Evolutionary conservation across 2,329 filamentous ascomycete genomes (phyloP).

Genomic region (Fusarium buharicum): DNA sequence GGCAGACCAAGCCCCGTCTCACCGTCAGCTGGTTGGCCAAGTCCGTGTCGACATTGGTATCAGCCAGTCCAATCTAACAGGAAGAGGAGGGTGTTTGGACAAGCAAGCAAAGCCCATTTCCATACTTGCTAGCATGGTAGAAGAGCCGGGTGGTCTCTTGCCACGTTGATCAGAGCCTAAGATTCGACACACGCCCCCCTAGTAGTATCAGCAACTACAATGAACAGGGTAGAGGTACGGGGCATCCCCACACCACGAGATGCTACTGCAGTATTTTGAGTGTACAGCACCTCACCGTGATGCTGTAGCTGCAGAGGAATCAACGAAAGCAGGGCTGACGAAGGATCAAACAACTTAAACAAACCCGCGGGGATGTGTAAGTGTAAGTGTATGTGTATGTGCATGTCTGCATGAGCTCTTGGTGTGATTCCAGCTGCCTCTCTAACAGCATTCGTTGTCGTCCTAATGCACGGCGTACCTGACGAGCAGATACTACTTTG

Average conservation of each 20-base stretch:
- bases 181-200: conserved; percentile 37
- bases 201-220: conserved; percentile 32
- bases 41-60: conserved; percentile 1
- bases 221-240: conserved; percentile 34
- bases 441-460: conserved; percentile 25
- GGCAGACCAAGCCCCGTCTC: background rate
- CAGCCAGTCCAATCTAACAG: conserved; percentile 1
- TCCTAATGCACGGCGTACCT: conserved; percentile 23
- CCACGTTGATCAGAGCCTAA: conserved; percentile 50
- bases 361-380: conserved; percentile 32
- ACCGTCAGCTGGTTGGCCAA: background rate
- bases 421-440: conserved; percentile 27
- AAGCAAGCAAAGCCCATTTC: background rate
- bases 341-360: conserved; percentile 26
- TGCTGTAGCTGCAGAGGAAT: conserved; percentile 32
- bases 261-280: conserved; percentile 35
- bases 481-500: conserved; percentile 19
- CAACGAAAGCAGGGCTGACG: conserved; percentile 37
- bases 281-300: conserved; percentile 35
- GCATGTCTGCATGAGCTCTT: conserved; percentile 29
- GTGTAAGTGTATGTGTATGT: conserved; percentile 30
- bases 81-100: conserved; percentile 5
- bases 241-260: conserved; percentile 43
- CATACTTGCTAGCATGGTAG: conserved; percentile 18
- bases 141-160: conserved; percentile 43